Evolutionary conservation across 352 stramenopile species (phyloP).

Genomic region (Globisporangium abappressorium): DNA sequence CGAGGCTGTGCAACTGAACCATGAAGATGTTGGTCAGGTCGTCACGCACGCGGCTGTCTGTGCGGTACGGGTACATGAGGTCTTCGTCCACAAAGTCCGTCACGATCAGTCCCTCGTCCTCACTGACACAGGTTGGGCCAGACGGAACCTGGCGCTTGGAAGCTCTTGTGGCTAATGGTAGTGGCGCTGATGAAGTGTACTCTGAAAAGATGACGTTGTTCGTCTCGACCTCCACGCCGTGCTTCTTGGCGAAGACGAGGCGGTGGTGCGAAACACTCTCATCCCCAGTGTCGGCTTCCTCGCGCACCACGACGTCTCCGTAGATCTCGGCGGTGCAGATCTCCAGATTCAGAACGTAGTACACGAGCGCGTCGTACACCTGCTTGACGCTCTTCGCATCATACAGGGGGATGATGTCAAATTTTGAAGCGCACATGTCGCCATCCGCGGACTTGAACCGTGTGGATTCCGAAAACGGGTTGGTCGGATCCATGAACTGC

Average conservation of each 20-base stretch:
- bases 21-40: background rate
- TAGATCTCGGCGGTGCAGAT: background rate
- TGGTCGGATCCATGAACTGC: background rate
- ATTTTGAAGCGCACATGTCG: background rate
- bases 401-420: background rate
- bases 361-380: slow-evolving; percentile 5
- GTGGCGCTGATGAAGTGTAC: background rate
- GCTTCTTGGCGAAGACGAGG: background rate
- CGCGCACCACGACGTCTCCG: background rate
- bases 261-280: background rate
- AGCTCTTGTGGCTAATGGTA: background rate
- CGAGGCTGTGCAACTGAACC: background rate
- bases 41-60: background rate
- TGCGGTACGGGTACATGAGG: background rate
- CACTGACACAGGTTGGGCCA: background rate
- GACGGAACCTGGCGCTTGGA: background rate
- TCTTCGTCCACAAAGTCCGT: slow-evolving; percentile 8
- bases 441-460: background rate
- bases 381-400: slow-evolving; percentile 10
- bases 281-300: background rate
- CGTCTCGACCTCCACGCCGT: background rate
- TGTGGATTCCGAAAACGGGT: background rate
- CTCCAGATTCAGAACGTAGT: slow-evolving; percentile 5
- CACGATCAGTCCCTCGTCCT: background rate
- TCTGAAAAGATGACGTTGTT: slow-evolving; percentile 10